Conservation (phyloP, 331 rosid species). For the Ulmus americana region DNA sequence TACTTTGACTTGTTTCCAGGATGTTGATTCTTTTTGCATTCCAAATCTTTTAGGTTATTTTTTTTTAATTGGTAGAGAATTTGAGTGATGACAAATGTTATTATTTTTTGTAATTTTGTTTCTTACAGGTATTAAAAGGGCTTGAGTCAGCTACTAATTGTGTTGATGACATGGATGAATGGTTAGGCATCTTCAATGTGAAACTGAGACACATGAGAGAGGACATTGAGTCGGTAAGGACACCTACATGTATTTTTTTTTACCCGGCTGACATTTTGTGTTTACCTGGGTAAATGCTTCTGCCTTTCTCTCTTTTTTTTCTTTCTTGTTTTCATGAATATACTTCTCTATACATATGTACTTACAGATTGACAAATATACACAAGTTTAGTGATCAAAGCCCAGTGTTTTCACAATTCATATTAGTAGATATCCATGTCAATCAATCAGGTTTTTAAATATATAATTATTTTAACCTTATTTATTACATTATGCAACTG, state of each 20-base stretch:
- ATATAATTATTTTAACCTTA: too few relatives aligned
- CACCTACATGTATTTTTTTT: constrained; percentile 19
- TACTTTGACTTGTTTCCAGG: neutral
- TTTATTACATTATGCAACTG: too few relatives aligned
- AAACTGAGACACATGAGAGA: constrained; percentile 99
- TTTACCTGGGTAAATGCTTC: constrained; percentile 2
- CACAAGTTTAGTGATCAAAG: too few relatives aligned
- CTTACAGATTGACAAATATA: too few relatives aligned
- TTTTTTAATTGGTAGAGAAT: neutral
- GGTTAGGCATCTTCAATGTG: constrained; percentile 91
- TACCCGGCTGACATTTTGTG: neutral
- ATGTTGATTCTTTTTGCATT: neutral
- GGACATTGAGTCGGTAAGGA: constrained; percentile 86
- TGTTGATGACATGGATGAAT: constrained; percentile 90
- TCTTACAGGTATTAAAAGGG: constrained; percentile 69
- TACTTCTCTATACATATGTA: neutral
- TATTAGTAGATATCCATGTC: too few relatives aligned
- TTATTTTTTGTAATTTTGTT: constrained; percentile 15
- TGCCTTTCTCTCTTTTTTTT: neutral
- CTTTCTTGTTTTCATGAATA: neutral
- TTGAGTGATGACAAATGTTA: neutral
- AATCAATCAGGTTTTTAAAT: too few relatives aligned
- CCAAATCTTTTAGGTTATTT: neutral
- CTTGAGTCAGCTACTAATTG: constrained; percentile 73
- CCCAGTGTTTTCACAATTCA: too few relatives aligned